Conservation (phyloP, 345 rosid species). For the Mallotus nudiflorus region DNA sequence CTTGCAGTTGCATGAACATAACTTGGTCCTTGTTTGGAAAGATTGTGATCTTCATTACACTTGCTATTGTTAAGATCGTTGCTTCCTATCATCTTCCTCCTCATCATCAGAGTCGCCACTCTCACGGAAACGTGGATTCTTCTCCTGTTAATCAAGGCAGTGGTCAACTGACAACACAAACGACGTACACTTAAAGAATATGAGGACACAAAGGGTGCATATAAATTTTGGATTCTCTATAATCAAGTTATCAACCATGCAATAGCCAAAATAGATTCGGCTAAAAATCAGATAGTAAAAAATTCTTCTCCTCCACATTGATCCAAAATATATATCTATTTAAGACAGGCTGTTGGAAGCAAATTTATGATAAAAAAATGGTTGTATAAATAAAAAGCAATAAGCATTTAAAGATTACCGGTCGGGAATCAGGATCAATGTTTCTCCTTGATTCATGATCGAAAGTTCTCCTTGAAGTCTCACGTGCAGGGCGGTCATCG, state of each 20-base stretch:
- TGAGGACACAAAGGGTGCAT: neutral
- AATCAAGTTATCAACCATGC: neutral
- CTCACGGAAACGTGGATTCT: conserved; percentile 98
- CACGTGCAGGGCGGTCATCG: conserved; percentile 71
- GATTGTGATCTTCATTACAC: neutral
- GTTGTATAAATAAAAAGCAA: neutral
- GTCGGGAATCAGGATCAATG: conserved; percentile 67
- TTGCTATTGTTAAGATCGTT: conserved; percentile 32
- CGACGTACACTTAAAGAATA: neutral
- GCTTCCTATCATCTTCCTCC: conserved; percentile 74
- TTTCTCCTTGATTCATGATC: conserved; percentile 68
- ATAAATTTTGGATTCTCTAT: neutral
- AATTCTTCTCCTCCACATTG: neutral
- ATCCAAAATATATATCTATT: neutral
- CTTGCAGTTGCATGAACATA: neutral
- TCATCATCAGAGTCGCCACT: conserved; percentile 95
- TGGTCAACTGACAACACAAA: neutral
- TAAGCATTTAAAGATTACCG: conserved; percentile 38
- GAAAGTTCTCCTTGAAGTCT: conserved; percentile 59
- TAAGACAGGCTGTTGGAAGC: neutral
- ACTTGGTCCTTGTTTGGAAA: no score
- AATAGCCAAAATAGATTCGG: neutral
- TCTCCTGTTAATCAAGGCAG: conserved; percentile 58
- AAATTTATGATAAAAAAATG: neutral
- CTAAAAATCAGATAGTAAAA: neutral